Conservation (phyloP, 176 grass and related monocot species). For the Aechmea fasciata region DNA sequence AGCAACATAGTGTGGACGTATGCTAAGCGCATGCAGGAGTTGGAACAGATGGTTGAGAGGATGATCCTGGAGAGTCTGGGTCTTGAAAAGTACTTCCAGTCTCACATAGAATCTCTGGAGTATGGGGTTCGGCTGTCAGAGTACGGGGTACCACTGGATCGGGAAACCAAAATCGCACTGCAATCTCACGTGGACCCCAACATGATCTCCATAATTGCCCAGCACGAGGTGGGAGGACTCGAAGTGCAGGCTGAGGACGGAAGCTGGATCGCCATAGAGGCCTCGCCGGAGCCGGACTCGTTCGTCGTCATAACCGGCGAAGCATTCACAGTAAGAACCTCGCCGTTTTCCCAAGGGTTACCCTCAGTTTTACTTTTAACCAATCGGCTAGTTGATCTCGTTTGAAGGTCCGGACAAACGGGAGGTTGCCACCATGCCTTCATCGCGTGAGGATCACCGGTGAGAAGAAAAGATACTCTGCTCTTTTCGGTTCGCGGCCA, state of each 20-base stretch:
- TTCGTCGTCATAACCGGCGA: conserved; percentile 29
- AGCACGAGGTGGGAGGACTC: conserved; percentile 21
- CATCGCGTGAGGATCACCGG: conserved; percentile 17
- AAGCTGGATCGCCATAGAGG: conserved; percentile 18
- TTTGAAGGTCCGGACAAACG: conserved; percentile 28
- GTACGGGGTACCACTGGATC: conserved; percentile 10
- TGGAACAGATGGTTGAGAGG: conserved; percentile 28
- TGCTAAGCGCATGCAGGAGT: conserved; percentile 4
- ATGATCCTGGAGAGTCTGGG: conserved; percentile 29
- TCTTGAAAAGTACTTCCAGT: conserved; percentile 13
- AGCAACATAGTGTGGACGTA: conserved; percentile 18
- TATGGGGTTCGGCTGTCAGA: conserved; percentile 15
- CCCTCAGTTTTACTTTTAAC: no score
- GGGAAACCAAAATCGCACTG: conserved; percentile 22
- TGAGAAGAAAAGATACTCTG: conserved; percentile 19
- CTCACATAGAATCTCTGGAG: conserved; percentile 22
- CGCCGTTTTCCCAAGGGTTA: neutral
- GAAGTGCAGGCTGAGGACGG: conserved; percentile 22
- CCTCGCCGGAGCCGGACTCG: conserved; percentile 14
- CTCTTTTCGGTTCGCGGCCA: conserved; percentile 11
- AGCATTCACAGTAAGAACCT: conserved; percentile 9
- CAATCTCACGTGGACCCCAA: conserved; percentile 11
- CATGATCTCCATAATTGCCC: conserved; percentile 25
- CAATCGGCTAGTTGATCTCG: no score
- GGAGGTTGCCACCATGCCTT: conserved; percentile 12